Percentiles rank a stretch among this genome's conserved stretches.
Evolutionary conservation across 78 protist genomes (phyloP).

Genomic region (Planoprotostelium fungivorum): DNA sequence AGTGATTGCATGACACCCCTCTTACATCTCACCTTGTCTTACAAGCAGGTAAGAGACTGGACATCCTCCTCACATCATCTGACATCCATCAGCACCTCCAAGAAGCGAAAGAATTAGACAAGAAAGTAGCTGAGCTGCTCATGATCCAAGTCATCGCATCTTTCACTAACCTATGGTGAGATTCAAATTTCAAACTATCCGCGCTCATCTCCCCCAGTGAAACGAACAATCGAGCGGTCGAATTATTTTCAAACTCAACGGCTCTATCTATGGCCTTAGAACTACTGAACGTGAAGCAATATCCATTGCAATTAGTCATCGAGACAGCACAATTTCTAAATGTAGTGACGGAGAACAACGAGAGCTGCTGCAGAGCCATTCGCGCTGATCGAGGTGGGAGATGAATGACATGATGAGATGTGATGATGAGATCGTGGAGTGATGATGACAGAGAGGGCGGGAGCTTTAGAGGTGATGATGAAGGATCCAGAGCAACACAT

Average conservation of each 20-base stretch:
- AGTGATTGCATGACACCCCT: background rate
- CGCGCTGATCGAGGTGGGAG: background rate
- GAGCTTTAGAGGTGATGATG: background rate
- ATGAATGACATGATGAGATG: no score
- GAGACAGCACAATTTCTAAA: background rate
- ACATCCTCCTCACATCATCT: background rate
- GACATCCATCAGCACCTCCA: no score
- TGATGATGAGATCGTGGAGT: no score
- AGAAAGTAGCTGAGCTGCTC: background rate
- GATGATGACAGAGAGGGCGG: background rate
- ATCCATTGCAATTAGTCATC: background rate
- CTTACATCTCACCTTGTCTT: background rate
- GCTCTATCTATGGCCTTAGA: background rate
- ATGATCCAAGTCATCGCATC: background rate
- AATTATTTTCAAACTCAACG: background rate
- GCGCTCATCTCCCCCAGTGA: background rate
- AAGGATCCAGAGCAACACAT: background rate
- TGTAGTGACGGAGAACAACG: background rate
- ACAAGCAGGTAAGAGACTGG: background rate
- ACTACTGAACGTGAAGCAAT: background rate
- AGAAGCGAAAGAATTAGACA: background rate
- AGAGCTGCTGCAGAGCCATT: background rate
- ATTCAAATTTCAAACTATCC: background rate
- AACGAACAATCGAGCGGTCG: background rate
- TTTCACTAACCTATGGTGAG: background rate